Conservation (phyloP, 306 rosid genomes). For the Luffa acutangula region DNA sequence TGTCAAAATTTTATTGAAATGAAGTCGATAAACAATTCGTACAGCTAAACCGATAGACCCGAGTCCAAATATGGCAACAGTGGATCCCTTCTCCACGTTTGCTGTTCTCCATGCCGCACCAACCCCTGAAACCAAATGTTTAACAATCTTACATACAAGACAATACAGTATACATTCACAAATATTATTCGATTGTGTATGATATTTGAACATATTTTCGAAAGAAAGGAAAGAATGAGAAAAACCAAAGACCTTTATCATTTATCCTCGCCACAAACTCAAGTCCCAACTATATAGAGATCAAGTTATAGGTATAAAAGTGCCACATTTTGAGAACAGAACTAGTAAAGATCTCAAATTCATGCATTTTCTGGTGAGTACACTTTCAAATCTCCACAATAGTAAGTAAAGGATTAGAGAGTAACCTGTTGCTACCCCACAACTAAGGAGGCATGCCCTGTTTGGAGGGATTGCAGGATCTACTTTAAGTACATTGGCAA, state of each 20-base stretch:
- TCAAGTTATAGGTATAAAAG: not conserved
- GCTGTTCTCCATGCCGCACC: slow-evolving; percentile 46
- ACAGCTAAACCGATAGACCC: slow-evolving; percentile 88
- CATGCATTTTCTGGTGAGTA: not conserved
- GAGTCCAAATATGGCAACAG: slow-evolving; percentile 66
- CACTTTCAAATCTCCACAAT: not conserved
- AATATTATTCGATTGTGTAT: not conserved
- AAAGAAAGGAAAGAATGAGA: not conserved
- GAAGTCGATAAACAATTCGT: slow-evolving; percentile 4
- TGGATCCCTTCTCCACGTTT: slow-evolving; percentile 43
- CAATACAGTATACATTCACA: not conserved
- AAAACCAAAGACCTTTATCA: not conserved
- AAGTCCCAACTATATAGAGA: not conserved
- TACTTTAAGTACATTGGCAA: slow-evolving; percentile 49
- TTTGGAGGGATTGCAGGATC: slow-evolving; percentile 34
- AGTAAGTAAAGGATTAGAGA: not conserved
- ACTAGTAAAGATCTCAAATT: not conserved
- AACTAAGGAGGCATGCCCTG: slow-evolving; percentile 50
- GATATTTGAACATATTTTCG: not conserved
- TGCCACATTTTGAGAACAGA: not conserved
- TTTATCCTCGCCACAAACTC: not conserved
- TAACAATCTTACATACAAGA: not conserved
- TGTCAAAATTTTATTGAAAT: not conserved
- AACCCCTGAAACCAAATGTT: not conserved
- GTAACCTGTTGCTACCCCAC: slow-evolving; percentile 77